A percentile compares a stretch with the other conserved stretches of the same genome.
phyloP scores from a whole-genome alignment of 805 yeast genomes.

The Hanseniaspora lachancei region DNA sequence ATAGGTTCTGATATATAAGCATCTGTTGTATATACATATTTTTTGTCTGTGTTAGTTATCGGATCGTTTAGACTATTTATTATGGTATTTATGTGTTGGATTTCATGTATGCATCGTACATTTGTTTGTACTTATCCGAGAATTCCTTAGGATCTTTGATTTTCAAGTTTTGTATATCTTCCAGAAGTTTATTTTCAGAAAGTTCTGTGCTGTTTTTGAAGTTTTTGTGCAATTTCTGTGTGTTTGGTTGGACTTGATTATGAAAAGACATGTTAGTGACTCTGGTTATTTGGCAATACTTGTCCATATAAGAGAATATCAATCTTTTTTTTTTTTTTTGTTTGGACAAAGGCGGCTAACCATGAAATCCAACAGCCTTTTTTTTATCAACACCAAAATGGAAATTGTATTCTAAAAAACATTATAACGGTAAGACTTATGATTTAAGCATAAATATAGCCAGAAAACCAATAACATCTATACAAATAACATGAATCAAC shows the following conservation, averaged over 20 bases:
- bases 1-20: not conserved
- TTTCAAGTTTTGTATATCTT: not conserved
- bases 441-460: no score
- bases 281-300: not conserved
- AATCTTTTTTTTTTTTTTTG: no score
- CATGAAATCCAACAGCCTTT: no score
- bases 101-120: slow-evolving; percentile 10
- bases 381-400: no score
- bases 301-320: no score
- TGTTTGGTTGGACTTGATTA: not conserved
- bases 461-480: no score
- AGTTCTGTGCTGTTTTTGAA: not conserved
- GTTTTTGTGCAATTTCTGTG: not conserved
- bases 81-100: not conserved
- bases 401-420: no score
- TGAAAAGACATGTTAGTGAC: not conserved
- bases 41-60: not conserved
- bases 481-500: not conserved
- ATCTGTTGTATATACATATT: not conserved
- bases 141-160: slow-evolving; percentile 8
- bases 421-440: no score
- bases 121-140: slow-evolving; percentile 3
- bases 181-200: not conserved
- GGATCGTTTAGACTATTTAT: no score
- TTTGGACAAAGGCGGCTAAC: no score